A percentile compares a stretch with the other conserved stretches of the same genome.
Evolutionary conservation across 805 yeast genomes (phyloP).

Genomic region (Saccharomycopsis javanensis): DNA sequence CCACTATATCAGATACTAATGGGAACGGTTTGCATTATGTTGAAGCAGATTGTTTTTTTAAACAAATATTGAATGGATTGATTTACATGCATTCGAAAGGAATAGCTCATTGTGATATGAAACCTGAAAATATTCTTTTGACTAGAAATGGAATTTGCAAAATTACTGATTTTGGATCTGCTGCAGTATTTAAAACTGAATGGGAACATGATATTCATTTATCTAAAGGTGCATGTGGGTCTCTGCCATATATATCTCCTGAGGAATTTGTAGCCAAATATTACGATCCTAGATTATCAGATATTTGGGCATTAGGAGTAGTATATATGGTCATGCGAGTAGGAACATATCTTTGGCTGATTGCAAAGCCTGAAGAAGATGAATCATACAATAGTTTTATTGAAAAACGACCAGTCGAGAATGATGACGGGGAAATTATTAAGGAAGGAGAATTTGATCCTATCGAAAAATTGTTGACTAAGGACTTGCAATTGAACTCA

Average conservation of each 20-base stretch:
- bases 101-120: slow-evolving; percentile 87
- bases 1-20: slow-evolving; percentile 43
- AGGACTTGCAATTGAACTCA: slow-evolving; percentile 25
- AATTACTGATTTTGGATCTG: slow-evolving; percentile 82
- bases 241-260: slow-evolving; percentile 88
- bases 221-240: slow-evolving; percentile 71
- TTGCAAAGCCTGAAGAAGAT: slow-evolving; percentile 50
- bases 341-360: slow-evolving; percentile 84
- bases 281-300: slow-evolving; percentile 73
- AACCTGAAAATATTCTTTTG: slow-evolving; percentile 76
- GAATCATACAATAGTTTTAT: slow-evolving; percentile 37
- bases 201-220: slow-evolving; percentile 73
- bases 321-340: slow-evolving; percentile 71
- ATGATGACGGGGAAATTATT: slow-evolving; percentile 34
- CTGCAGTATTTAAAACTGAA: slow-evolving; percentile 82
- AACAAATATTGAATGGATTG: slow-evolving; percentile 75
- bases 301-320: slow-evolving; percentile 84
- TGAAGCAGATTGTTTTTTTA: slow-evolving; percentile 85
- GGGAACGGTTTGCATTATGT: slow-evolving; percentile 44
- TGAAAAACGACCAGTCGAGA: slow-evolving; percentile 33
- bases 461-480: slow-evolving; percentile 40
- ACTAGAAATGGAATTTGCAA: slow-evolving; percentile 57
- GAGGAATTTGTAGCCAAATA: slow-evolving; percentile 56
- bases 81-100: slow-evolving; percentile 84
- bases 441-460: slow-evolving; percentile 25